Base-by-base conservation (phyloP, 352 stramenopile genomes). In the Phytopythium kandeliae region DNA sequence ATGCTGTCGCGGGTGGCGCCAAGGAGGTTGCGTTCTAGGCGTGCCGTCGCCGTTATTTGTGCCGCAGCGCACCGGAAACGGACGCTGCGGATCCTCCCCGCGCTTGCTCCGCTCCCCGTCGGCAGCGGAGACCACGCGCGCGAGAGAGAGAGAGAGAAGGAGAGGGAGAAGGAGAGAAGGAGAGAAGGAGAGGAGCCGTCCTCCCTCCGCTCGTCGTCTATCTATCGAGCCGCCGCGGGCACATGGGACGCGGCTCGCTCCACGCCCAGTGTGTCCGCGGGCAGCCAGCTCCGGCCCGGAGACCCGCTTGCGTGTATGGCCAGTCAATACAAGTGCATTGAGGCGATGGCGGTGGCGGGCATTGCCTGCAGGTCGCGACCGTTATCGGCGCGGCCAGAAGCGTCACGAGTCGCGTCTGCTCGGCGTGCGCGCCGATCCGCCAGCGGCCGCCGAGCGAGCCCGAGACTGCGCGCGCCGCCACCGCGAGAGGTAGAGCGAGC, bases 1-100 rank as follows among this genome's bases (percentile, higher is more conserved):
- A 35, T 34, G 37, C 40, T 2, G 56, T 60, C 12, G 26, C 55
- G 44, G 51, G 38, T 61, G 55, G 55, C 41, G 69, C 75, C 52
- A 91, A 91, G 65, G 83, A 93, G 78, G 73, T 90, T 58, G 80
- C 78, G 53, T 94, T 94, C 67, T 94, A 85, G 74, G 15, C 21
- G 13, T 16, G 22, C 17, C 34, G 30, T 8, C 44, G 24, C 37
- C 43, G 13, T 38, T 36, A 15, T 36, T 19, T 50, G 35, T 17
- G 44, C 35, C n/a, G n/a, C n/a, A n/a, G n/a, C n/a, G n/a, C n/a
- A n/a, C n/a, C n/a, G n/a, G n/a, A n/a, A n/a, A n/a, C n/a, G n/a
- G n/a, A n/a, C n/a, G n/a, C n/a, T n/a, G n/a, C n/a, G n/a, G n/a
- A n/a, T n/a, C n/a, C n/a, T n/a, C n/a, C n/a, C n/a, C n/a, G n/a